These are phyloP conservation scores for Pelargonium nanum DNA, from an alignment of 345 rosid genomes.

Conservation along the genomic window DNA sequence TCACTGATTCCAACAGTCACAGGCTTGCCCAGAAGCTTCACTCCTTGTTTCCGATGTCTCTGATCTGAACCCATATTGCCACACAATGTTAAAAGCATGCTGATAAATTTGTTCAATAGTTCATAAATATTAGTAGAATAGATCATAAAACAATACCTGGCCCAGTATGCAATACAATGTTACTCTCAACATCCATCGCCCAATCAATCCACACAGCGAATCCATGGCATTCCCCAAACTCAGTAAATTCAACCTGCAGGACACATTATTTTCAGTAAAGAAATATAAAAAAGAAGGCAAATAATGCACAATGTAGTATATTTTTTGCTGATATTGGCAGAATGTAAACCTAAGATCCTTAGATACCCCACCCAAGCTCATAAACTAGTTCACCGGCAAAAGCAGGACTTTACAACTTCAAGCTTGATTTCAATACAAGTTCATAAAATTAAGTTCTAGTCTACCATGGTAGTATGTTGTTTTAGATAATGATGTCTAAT, in stretches of 20 bases:
- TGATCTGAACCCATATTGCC: conserved; percentile 30
- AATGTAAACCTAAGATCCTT: not conserved
- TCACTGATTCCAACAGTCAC: conserved; percentile 27
- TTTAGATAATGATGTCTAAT: no score
- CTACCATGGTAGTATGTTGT: no score
- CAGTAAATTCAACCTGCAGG: conserved; percentile 51
- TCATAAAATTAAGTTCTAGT: no score
- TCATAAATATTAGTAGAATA: not conserved
- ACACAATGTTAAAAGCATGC: not conserved
- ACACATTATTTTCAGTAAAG: not conserved
- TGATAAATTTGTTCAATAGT: not conserved
- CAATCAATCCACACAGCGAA: conserved; percentile 86
- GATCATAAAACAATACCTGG: conserved; percentile 38
- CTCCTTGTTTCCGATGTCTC: conserved; percentile 88
- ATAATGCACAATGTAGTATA: not conserved
- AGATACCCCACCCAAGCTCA: no score
- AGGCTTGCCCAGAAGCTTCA: conserved; percentile 64
- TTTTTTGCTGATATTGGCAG: not conserved
- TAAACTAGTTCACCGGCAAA: no score
- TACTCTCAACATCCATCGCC: conserved; percentile 61
- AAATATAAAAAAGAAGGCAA: not conserved
- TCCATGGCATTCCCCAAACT: conserved; percentile 70
- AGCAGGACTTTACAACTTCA: no score
- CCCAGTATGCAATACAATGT: conserved; percentile 49
- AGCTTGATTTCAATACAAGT: no score